Evolutionary conservation across 2,329 filamentous ascomycete genomes (phyloP).

Genomic region (Arthroderma sp.): DNA sequence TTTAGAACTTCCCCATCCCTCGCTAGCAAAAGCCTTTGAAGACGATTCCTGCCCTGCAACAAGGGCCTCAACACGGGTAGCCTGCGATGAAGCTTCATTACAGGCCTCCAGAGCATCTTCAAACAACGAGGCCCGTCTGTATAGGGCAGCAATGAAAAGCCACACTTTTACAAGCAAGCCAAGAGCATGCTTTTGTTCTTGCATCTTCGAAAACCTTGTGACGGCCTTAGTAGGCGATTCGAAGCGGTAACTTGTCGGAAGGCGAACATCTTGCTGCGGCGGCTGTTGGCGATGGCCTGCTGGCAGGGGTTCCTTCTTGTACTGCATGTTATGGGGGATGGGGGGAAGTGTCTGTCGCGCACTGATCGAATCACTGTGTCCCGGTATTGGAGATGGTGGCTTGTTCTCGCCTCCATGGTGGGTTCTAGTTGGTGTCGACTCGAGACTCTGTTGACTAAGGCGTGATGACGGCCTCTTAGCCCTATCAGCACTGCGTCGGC

Average conservation of each 20-base stretch:
- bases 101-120: constrained; percentile 71
- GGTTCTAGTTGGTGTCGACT: neutral
- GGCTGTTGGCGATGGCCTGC: constrained; percentile 31
- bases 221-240: constrained; percentile 28
- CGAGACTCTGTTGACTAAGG: neutral
- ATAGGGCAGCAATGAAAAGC: constrained; percentile 81
- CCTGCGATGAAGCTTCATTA: constrained; percentile 66
- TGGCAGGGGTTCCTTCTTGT: constrained; percentile 21
- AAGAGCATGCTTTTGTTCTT: constrained; percentile 43
- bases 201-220: constrained; percentile 37
- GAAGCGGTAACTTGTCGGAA: constrained; percentile 24
- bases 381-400: constrained; percentile 1
- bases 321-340: constrained; percentile 26
- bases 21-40: constrained; percentile 47
- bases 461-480: neutral
- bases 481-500: constrained; percentile 13
- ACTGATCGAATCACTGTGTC: constrained; percentile 2
- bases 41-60: constrained; percentile 49
- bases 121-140: constrained; percentile 64
- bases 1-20: constrained; percentile 66
- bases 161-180: constrained; percentile 63
- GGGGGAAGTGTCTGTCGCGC: constrained; percentile 18
- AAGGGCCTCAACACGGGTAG: constrained; percentile 56
- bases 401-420: neutral
- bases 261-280: constrained; percentile 27